Evolutionary conservation across 768 basidiomycete genomes (phyloP).

Genomic region (Phlebiopsis gigantea): DNA sequence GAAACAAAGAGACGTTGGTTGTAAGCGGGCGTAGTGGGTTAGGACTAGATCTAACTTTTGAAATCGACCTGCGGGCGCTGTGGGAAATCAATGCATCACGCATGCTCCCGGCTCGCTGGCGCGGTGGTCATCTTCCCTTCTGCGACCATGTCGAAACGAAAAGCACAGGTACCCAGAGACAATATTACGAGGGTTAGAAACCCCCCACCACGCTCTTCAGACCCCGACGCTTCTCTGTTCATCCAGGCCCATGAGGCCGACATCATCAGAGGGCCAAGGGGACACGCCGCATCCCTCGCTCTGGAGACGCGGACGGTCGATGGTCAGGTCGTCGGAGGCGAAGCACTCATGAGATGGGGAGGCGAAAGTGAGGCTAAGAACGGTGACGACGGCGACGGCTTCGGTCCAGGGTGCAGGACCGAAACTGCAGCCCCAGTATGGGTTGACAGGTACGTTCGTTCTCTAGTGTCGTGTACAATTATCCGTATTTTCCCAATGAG

Average conservation of each 20-base stretch:
- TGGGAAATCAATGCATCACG: too few relatives aligned
- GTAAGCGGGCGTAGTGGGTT: too few relatives aligned
- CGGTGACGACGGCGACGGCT: slow-evolving; percentile 12
- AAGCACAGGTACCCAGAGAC: neutral
- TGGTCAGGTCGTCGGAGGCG: neutral
- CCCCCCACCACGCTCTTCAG: neutral
- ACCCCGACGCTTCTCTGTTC: slow-evolving; percentile 22
- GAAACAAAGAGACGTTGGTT: too few relatives aligned
- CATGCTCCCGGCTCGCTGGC: too few relatives aligned
- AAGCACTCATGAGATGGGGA: neutral
- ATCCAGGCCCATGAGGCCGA: slow-evolving; percentile 78
- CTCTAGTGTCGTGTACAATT: neutral
- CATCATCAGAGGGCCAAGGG: slow-evolving; percentile 49
- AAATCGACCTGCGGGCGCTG: too few relatives aligned
- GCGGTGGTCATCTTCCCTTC: too few relatives aligned
- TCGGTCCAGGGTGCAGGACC: slow-evolving; percentile 7
- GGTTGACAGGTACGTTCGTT: slow-evolving; percentile 76
- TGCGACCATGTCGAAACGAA: neutral
- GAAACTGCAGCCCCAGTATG: slow-evolving; percentile 36
- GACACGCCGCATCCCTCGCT: slow-evolving; percentile 31
- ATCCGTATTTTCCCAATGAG: neutral
- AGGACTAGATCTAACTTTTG: too few relatives aligned
- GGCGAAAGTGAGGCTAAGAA: neutral
- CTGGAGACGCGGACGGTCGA: slow-evolving; percentile 25
- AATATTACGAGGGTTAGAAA: too few relatives aligned